Base-by-base conservation (phyloP, 2,329 filamentous ascomycete species). In the Lecanicillium sp. region DNA sequence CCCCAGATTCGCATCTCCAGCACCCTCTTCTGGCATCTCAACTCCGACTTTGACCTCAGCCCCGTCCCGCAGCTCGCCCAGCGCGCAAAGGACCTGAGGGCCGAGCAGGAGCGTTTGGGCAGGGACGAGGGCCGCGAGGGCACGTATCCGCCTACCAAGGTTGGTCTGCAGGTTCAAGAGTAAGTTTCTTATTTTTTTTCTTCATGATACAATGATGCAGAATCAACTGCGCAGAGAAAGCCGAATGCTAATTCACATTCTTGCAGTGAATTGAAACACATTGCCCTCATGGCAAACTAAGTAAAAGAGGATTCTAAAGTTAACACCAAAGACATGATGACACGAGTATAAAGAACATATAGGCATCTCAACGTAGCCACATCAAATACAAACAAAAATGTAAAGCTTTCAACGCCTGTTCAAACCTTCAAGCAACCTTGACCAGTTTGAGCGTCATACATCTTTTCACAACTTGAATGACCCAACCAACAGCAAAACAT, bases 21-120 rank as follows among this genome's bases (percentile, higher is more conserved):
- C 35, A 79, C 75, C 3, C 64, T 78, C 41, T 79, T 79, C 59
- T 79, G 72, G 69, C 75, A 79, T 38, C 58, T 79, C 18, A 66
- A 64, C 30, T 76, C 71, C 14, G 75, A 79, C 48, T 68, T 68
- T 41, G 72, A 78, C 40, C 56, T 79, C 6, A 56, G 50, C 3
- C 76, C 76, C 2, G 61, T 79, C 30, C 67, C 69, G 1, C 55
- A 53, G 37, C 60, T 77, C 28, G 65, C 57, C 1, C 64, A 66
- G 31, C 57, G 58, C 45, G 73, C 74, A 5, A 56, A 49, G 35
- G 50, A 51, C 30, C 57, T 77, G 3, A 57, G 71, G 28, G 62
- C 59, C 3, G 61, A 67, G 49, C 68, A 75, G 57, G 60, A 64
- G 22, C 60, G 61, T 32, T 52, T 68, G 1, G 74, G 74, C 1